phyloP scores from a whole-genome alignment of 2,329 filamentous ascomycete species.

The Trichoderma arundinaceum region DNA sequence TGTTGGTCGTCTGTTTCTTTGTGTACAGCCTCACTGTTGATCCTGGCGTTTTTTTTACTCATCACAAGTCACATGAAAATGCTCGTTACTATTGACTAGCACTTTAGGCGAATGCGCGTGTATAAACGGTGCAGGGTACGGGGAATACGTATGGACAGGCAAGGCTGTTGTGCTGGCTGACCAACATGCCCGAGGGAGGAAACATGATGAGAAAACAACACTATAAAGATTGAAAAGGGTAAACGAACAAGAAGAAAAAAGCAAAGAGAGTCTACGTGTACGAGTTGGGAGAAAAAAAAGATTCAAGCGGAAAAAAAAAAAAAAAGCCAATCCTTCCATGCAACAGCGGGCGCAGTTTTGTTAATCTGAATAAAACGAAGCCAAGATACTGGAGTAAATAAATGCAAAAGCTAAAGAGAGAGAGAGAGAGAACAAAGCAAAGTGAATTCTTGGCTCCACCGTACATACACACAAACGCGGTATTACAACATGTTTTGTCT shows the following conservation, averaged over 20 bases:
- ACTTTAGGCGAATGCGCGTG: too few relatives aligned
- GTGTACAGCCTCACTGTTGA: neutral
- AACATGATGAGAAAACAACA: slow-evolving; percentile 1
- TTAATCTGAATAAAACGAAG: slow-evolving; percentile 8
- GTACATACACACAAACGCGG: slow-evolving; percentile 7
- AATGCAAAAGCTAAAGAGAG: neutral
- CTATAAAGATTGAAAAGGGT: neutral
- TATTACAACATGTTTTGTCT: slow-evolving; percentile 18
- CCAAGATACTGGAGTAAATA: neutral
- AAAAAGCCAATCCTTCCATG: neutral
- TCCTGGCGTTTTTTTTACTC: neutral
- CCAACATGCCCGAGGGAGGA: neutral
- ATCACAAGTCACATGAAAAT: neutral
- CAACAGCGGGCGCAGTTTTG: neutral
- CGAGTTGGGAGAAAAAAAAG: neutral
- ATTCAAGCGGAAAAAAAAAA: neutral
- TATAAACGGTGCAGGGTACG: too few relatives aligned
- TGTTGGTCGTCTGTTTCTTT: neutral
- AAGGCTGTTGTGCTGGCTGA: too few relatives aligned
- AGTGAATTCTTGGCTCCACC: slow-evolving; percentile 1
- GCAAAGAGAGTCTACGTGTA: neutral
- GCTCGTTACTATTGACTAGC: neutral
- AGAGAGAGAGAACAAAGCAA: neutral
- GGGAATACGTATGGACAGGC: too few relatives aligned
- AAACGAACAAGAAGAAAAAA: neutral